Percentiles rank a stretch among this genome's conserved stretches.
Conservation (phyloP, 805 yeast genomes). For the Wickerhamomyces silvicola region DNA sequence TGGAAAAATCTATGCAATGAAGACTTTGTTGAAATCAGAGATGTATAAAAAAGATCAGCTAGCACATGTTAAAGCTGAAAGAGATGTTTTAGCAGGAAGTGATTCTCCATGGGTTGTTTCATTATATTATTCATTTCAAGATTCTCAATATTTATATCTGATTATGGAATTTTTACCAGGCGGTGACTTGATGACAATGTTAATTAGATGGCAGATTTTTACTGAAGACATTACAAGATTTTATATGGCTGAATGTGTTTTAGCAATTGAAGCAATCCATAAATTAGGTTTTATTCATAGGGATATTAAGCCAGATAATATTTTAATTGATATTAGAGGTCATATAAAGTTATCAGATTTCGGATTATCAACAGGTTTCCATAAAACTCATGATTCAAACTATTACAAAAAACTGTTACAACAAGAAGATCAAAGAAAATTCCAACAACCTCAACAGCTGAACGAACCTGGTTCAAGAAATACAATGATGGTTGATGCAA, state of each 20-base stretch:
- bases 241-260: slow-evolving; percentile 93
- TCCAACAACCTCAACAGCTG: slow-evolving; percentile 30
- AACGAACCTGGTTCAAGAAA: slow-evolving; percentile 44
- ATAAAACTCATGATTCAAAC: slow-evolving; percentile 87
- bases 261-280: slow-evolving; percentile 90
- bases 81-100: slow-evolving; percentile 93
- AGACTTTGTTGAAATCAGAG: slow-evolving; percentile 79
- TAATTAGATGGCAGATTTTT: slow-evolving; percentile 88
- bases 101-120: slow-evolving; percentile 96
- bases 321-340: slow-evolving; percentile 76
- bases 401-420: slow-evolving; percentile 68
- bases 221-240: slow-evolving; percentile 95
- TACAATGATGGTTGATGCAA: slow-evolving; percentile 87
- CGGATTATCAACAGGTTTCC: slow-evolving; percentile 95
- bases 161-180: slow-evolving; percentile 99
- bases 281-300: slow-evolving; percentile 94
- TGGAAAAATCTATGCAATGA: slow-evolving; percentile 90
- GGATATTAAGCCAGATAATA: slow-evolving; percentile 97
- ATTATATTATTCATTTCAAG: slow-evolving; percentile 91
- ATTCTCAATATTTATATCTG: slow-evolving; percentile 77
- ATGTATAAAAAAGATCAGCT: slow-evolving; percentile 89
- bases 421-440: slow-evolving; percentile 53
- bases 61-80: slow-evolving; percentile 90
- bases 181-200: slow-evolving; percentile 92
- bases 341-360: slow-evolving; percentile 93